Percentiles rank a stretch among this genome's conserved stretches.
These are phyloP conservation scores for Pyrus bretschneideri DNA, from an alignment of 306 rosid genomes.

Conservation along the genomic window DNA sequence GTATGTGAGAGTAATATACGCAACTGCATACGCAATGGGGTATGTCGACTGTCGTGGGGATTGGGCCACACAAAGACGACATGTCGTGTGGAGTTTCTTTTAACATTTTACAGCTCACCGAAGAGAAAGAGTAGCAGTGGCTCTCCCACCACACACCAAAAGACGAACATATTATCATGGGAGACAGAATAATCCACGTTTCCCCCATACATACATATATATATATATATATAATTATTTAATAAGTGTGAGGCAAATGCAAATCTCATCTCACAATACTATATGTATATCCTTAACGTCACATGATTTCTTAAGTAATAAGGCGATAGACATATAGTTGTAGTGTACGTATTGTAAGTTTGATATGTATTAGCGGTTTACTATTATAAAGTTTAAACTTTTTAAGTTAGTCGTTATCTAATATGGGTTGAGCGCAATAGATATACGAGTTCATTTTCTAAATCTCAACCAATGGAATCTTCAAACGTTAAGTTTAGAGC, in stretches of 20 bases:
- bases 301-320: too few species aligned
- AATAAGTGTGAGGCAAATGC: neutral
- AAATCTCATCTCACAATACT: too few species aligned
- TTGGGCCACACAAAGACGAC: neutral
- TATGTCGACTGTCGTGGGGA: neutral
- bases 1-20: neutral
- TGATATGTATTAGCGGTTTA: too few species aligned
- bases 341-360: fast-evolving
- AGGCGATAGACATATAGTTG: too few species aligned
- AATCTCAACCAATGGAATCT: too few species aligned
- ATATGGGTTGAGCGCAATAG: too few species aligned
- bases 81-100: neutral
- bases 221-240: neutral
- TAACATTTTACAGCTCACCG: neutral
- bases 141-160: neutral
- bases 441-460: too few species aligned
- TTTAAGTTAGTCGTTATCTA: too few species aligned
- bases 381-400: too few species aligned
- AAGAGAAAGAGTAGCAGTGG: neutral
- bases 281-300: too few species aligned
- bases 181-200: constrained; percentile 8
- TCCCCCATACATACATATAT: neutral
- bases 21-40: neutral
- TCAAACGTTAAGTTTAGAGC: too few species aligned
- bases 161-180: neutral